Percentiles rank a stretch among this genome's conserved stretches.
Evolutionary conservation across 805 yeast genomes (phyloP).

Genomic region (Saccharomycopsis fodiens): DNA sequence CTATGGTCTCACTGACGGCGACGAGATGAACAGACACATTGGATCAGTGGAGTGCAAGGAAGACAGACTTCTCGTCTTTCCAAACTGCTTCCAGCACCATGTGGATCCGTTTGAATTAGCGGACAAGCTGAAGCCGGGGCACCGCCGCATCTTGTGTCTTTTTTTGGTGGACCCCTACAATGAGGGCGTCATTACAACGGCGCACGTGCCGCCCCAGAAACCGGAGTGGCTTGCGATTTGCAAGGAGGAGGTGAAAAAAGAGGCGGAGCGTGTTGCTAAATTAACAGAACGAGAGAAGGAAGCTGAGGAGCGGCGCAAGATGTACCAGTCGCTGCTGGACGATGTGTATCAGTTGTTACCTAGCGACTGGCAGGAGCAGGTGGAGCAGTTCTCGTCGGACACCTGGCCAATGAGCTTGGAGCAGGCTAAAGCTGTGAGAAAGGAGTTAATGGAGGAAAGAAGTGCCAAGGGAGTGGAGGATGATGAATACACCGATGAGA

Average conservation of each 20-base stretch:
- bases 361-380: background rate
- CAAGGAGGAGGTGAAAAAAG: background rate
- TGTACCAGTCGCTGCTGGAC: too few relatives aligned
- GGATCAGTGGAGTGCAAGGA: conserved; percentile 27
- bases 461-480: conserved; percentile 17
- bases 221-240: conserved; percentile 28
- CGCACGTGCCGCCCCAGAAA: conserved; percentile 34
- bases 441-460: conserved; percentile 30
- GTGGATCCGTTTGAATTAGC: conserved; percentile 33
- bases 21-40: conserved; percentile 23
- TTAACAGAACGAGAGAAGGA: background rate
- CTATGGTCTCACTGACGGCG: conserved; percentile 30
- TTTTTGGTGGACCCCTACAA: conserved; percentile 33
- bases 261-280: background rate
- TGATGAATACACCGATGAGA: conserved; percentile 13
- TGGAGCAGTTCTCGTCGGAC: background rate
- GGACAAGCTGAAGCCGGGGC: conserved; percentile 32
- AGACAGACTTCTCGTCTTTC: conserved; percentile 31
- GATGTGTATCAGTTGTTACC: too few relatives aligned
- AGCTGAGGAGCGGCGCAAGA: background rate
- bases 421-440: conserved; percentile 27
- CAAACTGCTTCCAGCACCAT: conserved; percentile 33
- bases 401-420: conserved; percentile 17
- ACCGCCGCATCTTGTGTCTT: conserved; percentile 34
- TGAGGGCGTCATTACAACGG: conserved; percentile 26